Base-by-base conservation (phyloP, 2,329 filamentous ascomycete genomes). In the Zymoseptoria passerinii region DNA sequence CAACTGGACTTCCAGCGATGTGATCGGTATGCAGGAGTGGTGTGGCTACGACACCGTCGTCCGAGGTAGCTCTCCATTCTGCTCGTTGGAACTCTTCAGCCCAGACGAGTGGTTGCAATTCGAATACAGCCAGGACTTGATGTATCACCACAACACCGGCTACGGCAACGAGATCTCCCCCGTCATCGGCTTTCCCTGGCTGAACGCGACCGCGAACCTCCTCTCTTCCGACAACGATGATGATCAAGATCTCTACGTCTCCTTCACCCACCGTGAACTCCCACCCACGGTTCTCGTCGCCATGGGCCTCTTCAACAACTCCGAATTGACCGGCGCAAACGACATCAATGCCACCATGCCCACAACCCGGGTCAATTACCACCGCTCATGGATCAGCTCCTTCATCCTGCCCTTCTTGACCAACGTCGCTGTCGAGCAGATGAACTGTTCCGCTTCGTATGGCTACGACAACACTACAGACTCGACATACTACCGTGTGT, bases 11-110 rank as follows among this genome's bases (percentile, higher is more conserved):
- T 71, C 77, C 20, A 75, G 78, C 53, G 85, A 88, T 64, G 77
- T 88, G 13, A 81, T 84, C 55, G 85, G 80, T 40, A 84, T 88
- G 53, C 84, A 84, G 0, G 87, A 88, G 64, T 76, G 88, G n/a
- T 89, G 86, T 64, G 86, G 84, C 3, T 89, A 86, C 59, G 86
- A 89, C 66, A 83, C 80, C 2, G 85, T 88, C 65, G 87, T 88
- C 62, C 83, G 77, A 0, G 85, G 85, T 1, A 73, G 72, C 1
- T 86, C 83, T 4, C 82, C 84, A 0, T 88, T 82, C 75, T 88
- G 86, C 68, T 77, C 81, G 55, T 74, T 83, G 0, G 74, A 75
- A 54, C 75, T 86, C 16, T 84, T 87, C 65, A 84, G 80, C 2
- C 75, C 85, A 35, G 75, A 82, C 2, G 86, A 89, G 69, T 76